phyloP scores from a whole-genome alignment of 2,329 filamentous ascomycete species.

The Anthostomella pinea region DNA sequence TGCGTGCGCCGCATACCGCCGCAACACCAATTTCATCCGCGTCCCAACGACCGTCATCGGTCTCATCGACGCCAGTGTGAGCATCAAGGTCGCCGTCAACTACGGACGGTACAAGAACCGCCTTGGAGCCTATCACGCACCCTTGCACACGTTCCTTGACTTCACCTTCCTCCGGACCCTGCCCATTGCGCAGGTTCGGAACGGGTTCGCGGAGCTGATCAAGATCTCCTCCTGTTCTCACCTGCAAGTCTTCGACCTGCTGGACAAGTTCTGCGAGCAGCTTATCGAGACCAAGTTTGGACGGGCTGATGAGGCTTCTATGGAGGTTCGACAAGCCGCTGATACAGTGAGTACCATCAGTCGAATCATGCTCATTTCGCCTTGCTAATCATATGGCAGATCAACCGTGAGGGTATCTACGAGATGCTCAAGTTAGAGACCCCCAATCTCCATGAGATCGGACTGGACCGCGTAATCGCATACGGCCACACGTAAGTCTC shows the following conservation, averaged over 20 bases:
- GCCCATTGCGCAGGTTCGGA: slow-evolving; percentile 65
- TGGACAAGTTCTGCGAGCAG: slow-evolving; percentile 68
- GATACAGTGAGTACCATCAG: slow-evolving; percentile 39
- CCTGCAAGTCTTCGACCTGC: slow-evolving; percentile 60
- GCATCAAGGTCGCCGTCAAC: slow-evolving; percentile 77
- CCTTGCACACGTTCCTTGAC: slow-evolving; percentile 69
- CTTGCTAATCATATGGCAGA: slow-evolving; percentile 37
- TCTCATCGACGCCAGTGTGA: slow-evolving; percentile 71
- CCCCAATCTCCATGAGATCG: slow-evolving; percentile 71
- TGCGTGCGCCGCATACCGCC: slow-evolving; percentile 68
- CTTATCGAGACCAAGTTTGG: slow-evolving; percentile 65
- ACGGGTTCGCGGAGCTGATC: slow-evolving; percentile 72
- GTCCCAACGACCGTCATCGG: slow-evolving; percentile 74
- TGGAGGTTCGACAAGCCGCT: slow-evolving; percentile 58
- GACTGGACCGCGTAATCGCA: slow-evolving; percentile 68
- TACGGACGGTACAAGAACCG: slow-evolving; percentile 75
- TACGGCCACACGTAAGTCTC: slow-evolving; percentile 60
- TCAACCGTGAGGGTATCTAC: slow-evolving; percentile 66
- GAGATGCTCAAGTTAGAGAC: slow-evolving; percentile 74
- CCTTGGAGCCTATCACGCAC: slow-evolving; percentile 70
- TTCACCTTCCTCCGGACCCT: slow-evolving; percentile 69
- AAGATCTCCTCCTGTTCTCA: slow-evolving; percentile 73
- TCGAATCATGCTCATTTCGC: background rate
- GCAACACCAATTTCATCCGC: slow-evolving; percentile 72
- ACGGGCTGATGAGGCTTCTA: slow-evolving; percentile 51